These are phyloP conservation scores for Phytophthora capsici DNA, from an alignment of 352 stramenopile species.

Conservation along the genomic window DNA sequence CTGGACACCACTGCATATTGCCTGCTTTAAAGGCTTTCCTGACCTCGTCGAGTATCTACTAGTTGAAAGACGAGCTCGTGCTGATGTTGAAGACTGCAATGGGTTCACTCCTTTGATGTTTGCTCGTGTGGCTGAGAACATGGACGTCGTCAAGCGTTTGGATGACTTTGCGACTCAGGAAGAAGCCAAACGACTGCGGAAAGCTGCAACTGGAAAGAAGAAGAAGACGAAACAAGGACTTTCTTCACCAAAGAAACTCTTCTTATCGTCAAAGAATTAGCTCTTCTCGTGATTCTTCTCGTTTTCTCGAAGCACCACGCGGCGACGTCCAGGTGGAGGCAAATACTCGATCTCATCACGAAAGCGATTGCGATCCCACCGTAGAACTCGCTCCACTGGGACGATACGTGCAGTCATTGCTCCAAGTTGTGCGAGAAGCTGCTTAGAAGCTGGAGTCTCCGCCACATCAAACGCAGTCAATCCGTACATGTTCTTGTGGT, in stretches of 20 bases:
- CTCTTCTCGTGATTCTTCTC: conserved; percentile 8
- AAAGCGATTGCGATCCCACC: conserved; percentile 57
- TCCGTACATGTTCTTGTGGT: conserved; percentile 76
- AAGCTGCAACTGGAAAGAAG: conserved; percentile 17
- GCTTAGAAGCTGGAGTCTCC: conserved; percentile 49
- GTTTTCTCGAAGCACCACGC: conserved; percentile 38
- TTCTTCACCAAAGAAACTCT: conserved; percentile 57
- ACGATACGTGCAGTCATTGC: conserved; percentile 51
- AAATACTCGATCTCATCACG: conserved; percentile 57
- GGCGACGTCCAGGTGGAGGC: conserved; percentile 34
- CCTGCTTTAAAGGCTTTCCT: conserved; percentile 73
- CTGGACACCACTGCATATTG: conserved; percentile 77
- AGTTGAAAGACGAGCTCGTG: conserved; percentile 47
- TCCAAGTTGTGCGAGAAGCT: conserved; percentile 48
- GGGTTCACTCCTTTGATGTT: conserved; percentile 78
- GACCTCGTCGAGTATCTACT: conserved; percentile 80
- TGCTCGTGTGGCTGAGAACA: conserved; percentile 71
- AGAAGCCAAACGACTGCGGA: conserved; percentile 37
- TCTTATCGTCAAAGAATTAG: conserved; percentile 53
- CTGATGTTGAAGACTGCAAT: conserved; percentile 65
- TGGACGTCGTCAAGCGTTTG: conserved; percentile 63
- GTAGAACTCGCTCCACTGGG: conserved; percentile 53
- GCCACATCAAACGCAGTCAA: conserved; percentile 68
- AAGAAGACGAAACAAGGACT: conserved; percentile 24
- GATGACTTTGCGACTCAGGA: conserved; percentile 54